phyloP scores from a whole-genome alignment of 1,284 basidiomycete species.

The Cryptococcus hybrid region DNA sequence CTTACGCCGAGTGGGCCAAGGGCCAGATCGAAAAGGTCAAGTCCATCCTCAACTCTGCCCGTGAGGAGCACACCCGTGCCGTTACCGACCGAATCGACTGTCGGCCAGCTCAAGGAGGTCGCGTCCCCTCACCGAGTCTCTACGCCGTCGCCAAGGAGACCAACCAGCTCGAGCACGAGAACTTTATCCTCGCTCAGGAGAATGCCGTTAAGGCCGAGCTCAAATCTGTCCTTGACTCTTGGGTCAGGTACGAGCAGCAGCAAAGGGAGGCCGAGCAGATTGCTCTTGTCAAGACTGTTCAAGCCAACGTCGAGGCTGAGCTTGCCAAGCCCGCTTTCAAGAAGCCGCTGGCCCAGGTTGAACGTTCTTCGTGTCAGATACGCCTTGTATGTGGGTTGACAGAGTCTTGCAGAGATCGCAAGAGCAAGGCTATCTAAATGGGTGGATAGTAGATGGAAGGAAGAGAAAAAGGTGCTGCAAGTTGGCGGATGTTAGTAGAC shows the following conservation, averaged over 20 bases:
- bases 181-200: conserved; percentile 89
- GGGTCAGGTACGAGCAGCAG: conserved; percentile 97
- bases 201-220: conserved; percentile 82
- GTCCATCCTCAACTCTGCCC: conserved; percentile 75
- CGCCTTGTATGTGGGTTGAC: conserved; percentile 1
- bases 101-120: conserved; percentile 92
- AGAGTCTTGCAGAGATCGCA: conserved; percentile 60
- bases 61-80: conserved; percentile 86
- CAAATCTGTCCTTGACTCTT: conserved; percentile 93
- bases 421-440: conserved; percentile 64
- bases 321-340: conserved; percentile 90
- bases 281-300: conserved; percentile 81
- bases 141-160: conserved; percentile 97
- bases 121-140: conserved; percentile 79
- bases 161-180: conserved; percentile 82
- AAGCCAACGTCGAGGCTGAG: conserved; percentile 77
- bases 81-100: conserved; percentile 89
- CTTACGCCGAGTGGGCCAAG: conserved; percentile 92
- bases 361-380: conserved; percentile 61
- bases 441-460: neutral
- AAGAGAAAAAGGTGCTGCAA: conserved; percentile 1
- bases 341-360: conserved; percentile 88
- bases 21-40: conserved; percentile 80
- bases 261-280: conserved; percentile 94
- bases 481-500: conserved; percentile 8